These are phyloP conservation scores for Leucosporidium yakuticum DNA, from an alignment of 768 basidiomycete species.

Conservation along the genomic window DNA sequence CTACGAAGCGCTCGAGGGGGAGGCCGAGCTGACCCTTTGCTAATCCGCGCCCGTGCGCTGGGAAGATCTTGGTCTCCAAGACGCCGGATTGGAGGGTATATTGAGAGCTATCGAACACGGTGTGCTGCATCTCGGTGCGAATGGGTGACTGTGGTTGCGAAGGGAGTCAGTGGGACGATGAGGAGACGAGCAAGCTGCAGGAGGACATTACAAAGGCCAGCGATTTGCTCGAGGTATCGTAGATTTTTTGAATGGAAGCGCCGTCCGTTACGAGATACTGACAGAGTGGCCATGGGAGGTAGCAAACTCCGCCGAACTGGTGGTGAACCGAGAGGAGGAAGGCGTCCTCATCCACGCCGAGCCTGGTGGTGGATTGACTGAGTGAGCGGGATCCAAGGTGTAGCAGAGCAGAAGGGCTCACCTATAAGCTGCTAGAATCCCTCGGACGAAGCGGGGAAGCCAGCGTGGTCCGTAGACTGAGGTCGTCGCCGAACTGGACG, in stretches of 20 bases:
- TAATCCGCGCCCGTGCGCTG: conserved; percentile 17
- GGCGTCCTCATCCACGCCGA: conserved; percentile 29
- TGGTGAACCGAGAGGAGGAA: conserved; percentile 16
- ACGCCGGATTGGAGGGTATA: conserved; percentile 1
- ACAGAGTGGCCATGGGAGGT: conserved; percentile 31
- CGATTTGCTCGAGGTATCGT: conserved; percentile 1
- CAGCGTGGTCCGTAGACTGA: neutral
- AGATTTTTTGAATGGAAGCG: conserved; percentile 15
- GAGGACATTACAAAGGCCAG: conserved; percentile 25
- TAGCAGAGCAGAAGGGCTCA: too few species aligned
- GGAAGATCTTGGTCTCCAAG: conserved; percentile 23
- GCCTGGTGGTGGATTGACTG: neutral
- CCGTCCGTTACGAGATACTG: conserved; percentile 22
- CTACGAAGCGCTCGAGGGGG: conserved; percentile 17
- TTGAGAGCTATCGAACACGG: conserved; percentile 14
- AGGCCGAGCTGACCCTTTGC: conserved; percentile 8
- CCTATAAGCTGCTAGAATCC: conserved; percentile 19
- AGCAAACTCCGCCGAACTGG: conserved; percentile 7
- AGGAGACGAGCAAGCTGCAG: neutral
- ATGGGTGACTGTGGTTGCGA: conserved; percentile 5
- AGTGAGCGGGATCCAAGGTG: too few species aligned
- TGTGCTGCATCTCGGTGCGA: conserved; percentile 18
- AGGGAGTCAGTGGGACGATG: neutral
- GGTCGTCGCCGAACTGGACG: neutral
- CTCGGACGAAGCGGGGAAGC: conserved; percentile 20